phyloP scores from a whole-genome alignment of 2,329 filamentous ascomycete genomes.

The Tolypocladium nubicola region DNA sequence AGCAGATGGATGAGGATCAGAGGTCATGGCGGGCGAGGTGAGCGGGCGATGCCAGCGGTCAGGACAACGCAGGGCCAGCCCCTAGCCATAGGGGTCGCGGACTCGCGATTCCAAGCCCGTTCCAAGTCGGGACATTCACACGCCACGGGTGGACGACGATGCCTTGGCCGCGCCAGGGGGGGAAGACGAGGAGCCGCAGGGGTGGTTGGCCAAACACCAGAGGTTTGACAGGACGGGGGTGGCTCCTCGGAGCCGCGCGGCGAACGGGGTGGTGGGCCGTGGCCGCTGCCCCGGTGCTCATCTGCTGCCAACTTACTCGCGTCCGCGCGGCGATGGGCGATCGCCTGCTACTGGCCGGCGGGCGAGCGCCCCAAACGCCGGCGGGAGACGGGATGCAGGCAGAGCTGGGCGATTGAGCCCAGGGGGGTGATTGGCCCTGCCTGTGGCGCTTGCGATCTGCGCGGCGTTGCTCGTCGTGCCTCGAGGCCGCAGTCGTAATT shows the following conservation, averaged over 20 bases:
- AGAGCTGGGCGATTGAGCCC: background rate
- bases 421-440: background rate
- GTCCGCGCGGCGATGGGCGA: too few relatives aligned
- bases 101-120: background rate
- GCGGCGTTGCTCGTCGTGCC: background rate
- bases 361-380: background rate
- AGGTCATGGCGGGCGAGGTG: background rate
- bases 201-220: background rate
- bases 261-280: background rate
- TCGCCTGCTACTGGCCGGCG: too few relatives aligned
- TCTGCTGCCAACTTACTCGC: too few relatives aligned
- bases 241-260: background rate
- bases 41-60: background rate
- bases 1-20: background rate
- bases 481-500: background rate
- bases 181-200: background rate
- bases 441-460: background rate
- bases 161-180: background rate
- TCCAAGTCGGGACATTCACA: background rate
- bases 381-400: background rate
- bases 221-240: background rate
- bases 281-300: too few relatives aligned
- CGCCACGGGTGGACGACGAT: background rate
- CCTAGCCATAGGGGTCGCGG: background rate
- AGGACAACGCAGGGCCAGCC: background rate